Conservation (phyloP, 179 eudicot genomes). For the Camellia oleifera region DNA sequence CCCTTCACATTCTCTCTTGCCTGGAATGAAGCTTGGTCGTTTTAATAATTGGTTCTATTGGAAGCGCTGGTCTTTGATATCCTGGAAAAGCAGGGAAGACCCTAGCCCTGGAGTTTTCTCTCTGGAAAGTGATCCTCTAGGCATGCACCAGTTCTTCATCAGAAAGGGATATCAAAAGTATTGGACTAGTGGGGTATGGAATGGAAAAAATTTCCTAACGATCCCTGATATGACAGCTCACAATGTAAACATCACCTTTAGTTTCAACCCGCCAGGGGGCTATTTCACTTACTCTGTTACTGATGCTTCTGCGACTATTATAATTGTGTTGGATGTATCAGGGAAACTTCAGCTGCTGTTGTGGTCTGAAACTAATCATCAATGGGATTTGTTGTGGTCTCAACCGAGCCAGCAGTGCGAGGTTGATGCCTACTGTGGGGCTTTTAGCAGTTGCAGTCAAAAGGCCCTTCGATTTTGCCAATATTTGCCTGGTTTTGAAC, state of each 20-base stretch:
- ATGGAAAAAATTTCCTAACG: constrained; percentile 38
- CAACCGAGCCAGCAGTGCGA: constrained; percentile 43
- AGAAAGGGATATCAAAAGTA: constrained; percentile 33
- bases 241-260: constrained; percentile 35
- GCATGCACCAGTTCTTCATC: constrained; percentile 47
- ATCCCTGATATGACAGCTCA: constrained; percentile 31
- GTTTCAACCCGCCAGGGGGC: constrained; percentile 23
- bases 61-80: constrained; percentile 16
- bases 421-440: constrained; percentile 43
- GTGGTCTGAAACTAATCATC: constrained; percentile 15
- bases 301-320: constrained; percentile 16
- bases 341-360: constrained; percentile 33
- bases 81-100: constrained; percentile 49
- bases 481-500: constrained; percentile 44
- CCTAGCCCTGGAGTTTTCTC: constrained; percentile 49
- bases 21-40: constrained; percentile 36
- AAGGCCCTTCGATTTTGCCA: constrained; percentile 21
- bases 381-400: constrained; percentile 29
- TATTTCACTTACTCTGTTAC: constrained; percentile 25
- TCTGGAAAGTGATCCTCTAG: constrained; percentile 42
- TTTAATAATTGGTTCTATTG: not conserved
- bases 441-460: constrained; percentile 33
- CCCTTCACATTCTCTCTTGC: constrained; percentile 50
- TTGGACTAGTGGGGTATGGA: constrained; percentile 60
- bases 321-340: constrained; percentile 19